phyloP scores from a whole-genome alignment of 345 rosid genomes.

The Salix caprea region DNA sequence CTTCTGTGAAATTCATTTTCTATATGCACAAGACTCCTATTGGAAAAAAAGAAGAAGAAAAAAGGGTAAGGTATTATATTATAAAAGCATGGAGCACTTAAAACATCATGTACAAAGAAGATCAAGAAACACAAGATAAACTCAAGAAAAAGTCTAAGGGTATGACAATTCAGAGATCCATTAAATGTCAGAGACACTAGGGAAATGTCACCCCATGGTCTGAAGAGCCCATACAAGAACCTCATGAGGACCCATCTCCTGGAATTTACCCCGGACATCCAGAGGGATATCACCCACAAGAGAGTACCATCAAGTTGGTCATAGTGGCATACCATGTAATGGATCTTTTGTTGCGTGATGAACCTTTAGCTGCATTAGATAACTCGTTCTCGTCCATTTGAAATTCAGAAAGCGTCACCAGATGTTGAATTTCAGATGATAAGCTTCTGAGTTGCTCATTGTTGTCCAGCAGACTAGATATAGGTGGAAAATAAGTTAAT shows the following conservation, averaged over 20 bases:
- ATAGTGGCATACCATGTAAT: conserved; percentile 21
- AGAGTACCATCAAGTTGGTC: neutral
- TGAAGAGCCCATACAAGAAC: neutral
- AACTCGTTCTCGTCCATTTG: conserved; percentile 39
- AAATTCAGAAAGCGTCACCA: conserved; percentile 37
- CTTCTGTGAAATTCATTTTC: conserved; percentile 35
- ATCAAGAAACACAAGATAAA: neutral
- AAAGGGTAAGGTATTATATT: neutral
- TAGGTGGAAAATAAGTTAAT: neutral
- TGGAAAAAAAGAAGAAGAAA: neutral
- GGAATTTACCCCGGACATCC: neutral
- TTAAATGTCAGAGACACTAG: neutral
- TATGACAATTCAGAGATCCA: neutral
- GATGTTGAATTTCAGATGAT: conserved; percentile 38
- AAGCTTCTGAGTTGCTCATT: conserved; percentile 36
- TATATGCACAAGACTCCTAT: conserved; percentile 33
- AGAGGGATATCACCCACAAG: neutral
- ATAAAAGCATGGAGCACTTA: neutral
- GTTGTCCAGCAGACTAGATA: conserved; percentile 49
- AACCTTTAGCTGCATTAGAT: conserved; percentile 18
- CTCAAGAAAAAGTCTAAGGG: neutral
- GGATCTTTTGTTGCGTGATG: conserved; percentile 14
- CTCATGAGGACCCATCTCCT: neutral
- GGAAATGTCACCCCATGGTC: neutral
- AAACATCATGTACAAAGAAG: neutral